Conservation (phyloP, 345 rosid species). For the Cardamine resedifolia region DNA sequence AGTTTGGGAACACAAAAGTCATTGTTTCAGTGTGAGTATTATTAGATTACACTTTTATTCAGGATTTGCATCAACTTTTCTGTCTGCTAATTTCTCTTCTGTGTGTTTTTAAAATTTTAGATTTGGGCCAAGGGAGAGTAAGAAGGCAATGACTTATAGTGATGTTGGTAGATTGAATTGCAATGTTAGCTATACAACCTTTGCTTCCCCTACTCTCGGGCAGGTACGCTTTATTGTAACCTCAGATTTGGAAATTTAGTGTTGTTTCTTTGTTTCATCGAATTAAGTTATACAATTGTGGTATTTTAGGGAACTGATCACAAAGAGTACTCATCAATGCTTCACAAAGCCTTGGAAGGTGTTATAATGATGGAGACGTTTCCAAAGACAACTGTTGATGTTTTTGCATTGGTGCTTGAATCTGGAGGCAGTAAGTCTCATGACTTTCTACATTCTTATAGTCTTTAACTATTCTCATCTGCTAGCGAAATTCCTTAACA, state of each 20-base stretch:
- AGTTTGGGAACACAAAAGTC: slow-evolving; percentile 91
- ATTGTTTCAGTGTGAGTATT: slow-evolving; percentile 92
- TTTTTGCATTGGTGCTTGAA: slow-evolving; percentile 90
- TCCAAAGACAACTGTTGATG: slow-evolving; percentile 95
- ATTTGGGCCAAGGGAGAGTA: slow-evolving; percentile 98
- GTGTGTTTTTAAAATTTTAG: slow-evolving; percentile 39
- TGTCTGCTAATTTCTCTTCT: not conserved
- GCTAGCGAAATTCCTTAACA: not conserved
- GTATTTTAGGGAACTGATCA: slow-evolving; percentile 68
- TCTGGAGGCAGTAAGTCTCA: slow-evolving; percentile 91
- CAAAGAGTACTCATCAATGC: slow-evolving; percentile 80
- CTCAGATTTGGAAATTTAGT: not conserved
- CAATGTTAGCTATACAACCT: slow-evolving; percentile 84
- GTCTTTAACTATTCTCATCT: not conserved
- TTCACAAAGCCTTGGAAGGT: slow-evolving; percentile 93
- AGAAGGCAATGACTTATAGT: slow-evolving; percentile 90
- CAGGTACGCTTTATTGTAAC: slow-evolving; percentile 51
- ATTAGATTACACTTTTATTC: not conserved
- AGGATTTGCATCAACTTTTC: not conserved
- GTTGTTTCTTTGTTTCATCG: slow-evolving; percentile 20
- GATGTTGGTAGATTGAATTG: slow-evolving; percentile 83
- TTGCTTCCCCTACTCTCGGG: slow-evolving; percentile 62
- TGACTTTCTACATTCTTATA: not conserved
- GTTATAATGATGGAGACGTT: slow-evolving; percentile 79
- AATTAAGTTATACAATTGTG: not conserved